Percentiles rank a stretch among this genome's conserved stretches.
Conservation (phyloP, 83 land plant genomes). For the Thuja plicata region DNA sequence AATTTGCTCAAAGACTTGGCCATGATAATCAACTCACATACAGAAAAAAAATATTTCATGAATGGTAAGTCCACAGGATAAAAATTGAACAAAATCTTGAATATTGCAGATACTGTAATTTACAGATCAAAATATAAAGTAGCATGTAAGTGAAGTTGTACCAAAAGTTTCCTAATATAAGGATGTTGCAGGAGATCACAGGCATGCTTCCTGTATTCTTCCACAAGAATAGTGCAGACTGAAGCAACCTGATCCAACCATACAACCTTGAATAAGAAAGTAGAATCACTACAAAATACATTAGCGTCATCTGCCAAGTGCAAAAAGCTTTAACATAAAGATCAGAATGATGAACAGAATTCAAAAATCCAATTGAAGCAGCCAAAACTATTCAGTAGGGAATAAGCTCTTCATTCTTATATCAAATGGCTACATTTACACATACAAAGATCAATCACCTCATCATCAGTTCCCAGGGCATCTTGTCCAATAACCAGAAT, state of each 20-base stretch:
- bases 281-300: neutral
- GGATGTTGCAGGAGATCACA: conserved; percentile 46
- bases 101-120: neutral
- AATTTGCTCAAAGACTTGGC: neutral
- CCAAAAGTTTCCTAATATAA: conserved; percentile 41
- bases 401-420: neutral
- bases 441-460: conserved; percentile 22
- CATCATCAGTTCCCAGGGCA: conserved; percentile 38
- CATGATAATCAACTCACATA: conserved; percentile 8
- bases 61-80: neutral
- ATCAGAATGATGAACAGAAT: neutral
- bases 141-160: conserved; percentile 5
- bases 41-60: neutral
- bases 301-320: conserved; percentile 17
- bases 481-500: conserved; percentile 48
- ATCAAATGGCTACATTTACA: conserved; percentile 8
- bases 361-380: neutral
- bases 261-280: neutral
- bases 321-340: neutral
- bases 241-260: conserved; percentile 20
- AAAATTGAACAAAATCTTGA: neutral
- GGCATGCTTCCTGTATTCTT: conserved; percentile 51
- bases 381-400: conserved; percentile 9
- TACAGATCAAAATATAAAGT: neutral
- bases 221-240: conserved; percentile 48